Base-by-base conservation (phyloP, 2,329 filamentous ascomycete genomes). In the Lizonia empirigonia region DNA sequence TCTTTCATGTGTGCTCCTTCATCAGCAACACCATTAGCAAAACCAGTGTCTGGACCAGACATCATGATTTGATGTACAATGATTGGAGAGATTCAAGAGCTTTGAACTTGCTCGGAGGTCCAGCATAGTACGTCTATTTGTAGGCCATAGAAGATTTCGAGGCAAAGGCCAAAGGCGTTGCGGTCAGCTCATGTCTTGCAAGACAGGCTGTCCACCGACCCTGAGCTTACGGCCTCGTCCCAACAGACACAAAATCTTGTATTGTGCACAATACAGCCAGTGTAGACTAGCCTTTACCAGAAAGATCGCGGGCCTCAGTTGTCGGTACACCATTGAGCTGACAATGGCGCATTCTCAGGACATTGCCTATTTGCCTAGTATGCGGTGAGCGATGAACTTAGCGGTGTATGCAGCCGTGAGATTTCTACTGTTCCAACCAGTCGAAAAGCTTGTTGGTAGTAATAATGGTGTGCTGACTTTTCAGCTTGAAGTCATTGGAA, bases 301-400 rank as follows among this genome's bases (percentile, higher is more conserved):
- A 3, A n/a, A 35, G 26, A 8, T 30, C 22, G 34, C 19, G 29
- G 29, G 29, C 29, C 40, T 18, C 20, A 13, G 15, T 27, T 26
- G n/a, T 39, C 29, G 35, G 34, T 33, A 44, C 29, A 39, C 34
- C 16, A 29, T 18, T 39, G 22, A 39, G 47, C 47, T 50, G 35
- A 50, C 15, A 26, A 7, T 34, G 22, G 24, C 23, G 27, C 47
- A 27, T 20, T 20, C 16, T 18, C 5, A 12, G 22, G n/a, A 12
- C 12, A 32, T 18, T 38, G 27, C 22, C 20, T 33, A 5, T 23
- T 34, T 27, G 15, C 27, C 15, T 26, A 4, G 4, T 8, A 15
- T 38, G 27, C 29, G 27, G 35, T 37, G 23, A 50, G 39, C n/a
- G 34, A 26, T 29, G n/a, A 5, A 0, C 34, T 20, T 27, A 23